A percentile compares a stretch with the other conserved stretches of the same genome.
phyloP scores from a whole-genome alignment of 2,329 filamentous ascomycete species.

The Aschersonia sp. region DNA sequence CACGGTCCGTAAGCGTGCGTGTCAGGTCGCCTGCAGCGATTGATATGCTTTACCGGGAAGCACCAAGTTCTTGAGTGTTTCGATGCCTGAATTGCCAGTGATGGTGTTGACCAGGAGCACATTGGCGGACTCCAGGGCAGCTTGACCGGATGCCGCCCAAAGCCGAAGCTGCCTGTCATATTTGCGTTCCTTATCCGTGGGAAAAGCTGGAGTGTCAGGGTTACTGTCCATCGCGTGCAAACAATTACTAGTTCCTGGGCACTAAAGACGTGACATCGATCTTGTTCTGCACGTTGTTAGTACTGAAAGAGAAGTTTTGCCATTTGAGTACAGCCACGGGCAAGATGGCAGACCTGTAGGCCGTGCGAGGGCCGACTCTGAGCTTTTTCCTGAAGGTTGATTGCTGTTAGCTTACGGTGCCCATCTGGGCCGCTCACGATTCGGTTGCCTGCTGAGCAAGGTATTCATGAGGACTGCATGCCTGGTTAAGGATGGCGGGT shows the following conservation, averaged over 20 bases:
- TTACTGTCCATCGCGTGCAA: neutral
- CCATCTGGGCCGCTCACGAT: no score
- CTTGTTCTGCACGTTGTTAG: no score
- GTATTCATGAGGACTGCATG: no score
- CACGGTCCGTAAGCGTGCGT: neutral
- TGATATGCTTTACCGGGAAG: constrained; percentile 48
- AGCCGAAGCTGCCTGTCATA: constrained; percentile 92
- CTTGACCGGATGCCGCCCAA: constrained; percentile 87
- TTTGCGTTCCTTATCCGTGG: constrained; percentile 53
- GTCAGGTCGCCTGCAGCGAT: neutral
- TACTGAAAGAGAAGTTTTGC: no score
- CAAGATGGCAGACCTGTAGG: no score
- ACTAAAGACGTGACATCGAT: no score
- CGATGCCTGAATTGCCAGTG: constrained; percentile 73
- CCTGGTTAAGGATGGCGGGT: no score
- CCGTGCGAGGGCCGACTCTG: no score
- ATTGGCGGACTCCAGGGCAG: constrained; percentile 77
- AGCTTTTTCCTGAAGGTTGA: no score
- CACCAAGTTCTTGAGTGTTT: constrained; percentile 94
- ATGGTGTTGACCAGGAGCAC: constrained; percentile 84
- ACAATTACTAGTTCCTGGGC: neutral
- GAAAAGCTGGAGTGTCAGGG: constrained; percentile 8
- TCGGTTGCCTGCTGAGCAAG: no score
- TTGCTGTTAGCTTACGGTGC: no score
- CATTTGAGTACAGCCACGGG: no score